Conservation (phyloP, 768 basidiomycete genomes). For the Lanmaoa pseudosensibilis region DNA sequence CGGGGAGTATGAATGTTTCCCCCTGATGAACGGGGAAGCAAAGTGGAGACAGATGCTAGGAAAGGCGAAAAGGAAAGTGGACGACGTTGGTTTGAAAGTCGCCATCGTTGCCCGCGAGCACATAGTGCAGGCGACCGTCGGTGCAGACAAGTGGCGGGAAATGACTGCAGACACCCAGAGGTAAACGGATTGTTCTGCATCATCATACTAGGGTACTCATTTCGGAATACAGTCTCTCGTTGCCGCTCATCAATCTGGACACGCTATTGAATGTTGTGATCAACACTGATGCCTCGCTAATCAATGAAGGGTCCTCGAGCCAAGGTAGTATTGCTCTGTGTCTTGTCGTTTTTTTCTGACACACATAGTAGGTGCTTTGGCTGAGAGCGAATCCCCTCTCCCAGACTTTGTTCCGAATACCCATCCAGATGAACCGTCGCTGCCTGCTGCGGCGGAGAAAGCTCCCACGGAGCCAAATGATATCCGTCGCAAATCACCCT, state of each 20-base stretch:
- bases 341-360: background rate
- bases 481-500: constrained; percentile 4
- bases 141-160: constrained; percentile 53
- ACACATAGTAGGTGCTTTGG: background rate
- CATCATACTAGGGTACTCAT: constrained; percentile 5
- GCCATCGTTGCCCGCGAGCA: constrained; percentile 53
- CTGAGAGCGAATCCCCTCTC: constrained; percentile 36
- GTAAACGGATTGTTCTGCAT: constrained; percentile 35
- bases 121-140: constrained; percentile 50
- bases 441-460: constrained; percentile 23
- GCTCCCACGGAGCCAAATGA: constrained; percentile 17
- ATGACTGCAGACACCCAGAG: constrained; percentile 49
- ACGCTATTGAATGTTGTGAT: constrained; percentile 54
- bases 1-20: constrained; percentile 63
- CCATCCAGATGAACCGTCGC: constrained; percentile 49
- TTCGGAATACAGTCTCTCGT: constrained; percentile 32
- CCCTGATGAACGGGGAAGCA: constrained; percentile 46
- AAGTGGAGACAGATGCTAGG: constrained; percentile 54
- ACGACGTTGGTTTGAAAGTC: constrained; percentile 43
- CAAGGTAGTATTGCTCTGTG: constrained; percentile 17
- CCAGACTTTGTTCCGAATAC: constrained; percentile 56
- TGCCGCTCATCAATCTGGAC: constrained; percentile 46
- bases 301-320: constrained; percentile 25
- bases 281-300: constrained; percentile 34
- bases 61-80: constrained; percentile 50